Evolutionary conservation across 192 early-diverging fungal genomes (phyloP).

Genomic region (Powellomyces hirtus): DNA sequence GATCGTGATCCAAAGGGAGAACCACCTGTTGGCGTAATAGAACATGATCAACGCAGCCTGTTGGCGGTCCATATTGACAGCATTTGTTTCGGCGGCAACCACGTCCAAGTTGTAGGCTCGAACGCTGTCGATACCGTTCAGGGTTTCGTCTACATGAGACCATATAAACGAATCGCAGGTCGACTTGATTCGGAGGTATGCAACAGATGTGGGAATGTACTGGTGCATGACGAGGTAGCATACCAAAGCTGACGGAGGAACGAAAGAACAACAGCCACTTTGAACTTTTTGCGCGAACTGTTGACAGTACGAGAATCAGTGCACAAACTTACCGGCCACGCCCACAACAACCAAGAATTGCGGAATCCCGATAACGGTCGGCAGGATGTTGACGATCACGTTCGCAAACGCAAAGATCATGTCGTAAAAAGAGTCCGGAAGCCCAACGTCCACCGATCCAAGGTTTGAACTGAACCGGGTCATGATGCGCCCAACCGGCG

Average conservation of each 20-base stretch:
- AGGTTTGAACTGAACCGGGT: slow-evolving; percentile 79
- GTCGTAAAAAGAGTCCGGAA: slow-evolving; percentile 6
- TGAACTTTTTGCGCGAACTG: too few species aligned
- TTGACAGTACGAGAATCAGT: too few species aligned
- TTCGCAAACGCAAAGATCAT: slow-evolving; percentile 9
- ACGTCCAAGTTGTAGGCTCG: not conserved
- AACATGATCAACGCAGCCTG: slow-evolving; percentile 11
- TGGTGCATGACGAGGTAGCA: slow-evolving; percentile 29
- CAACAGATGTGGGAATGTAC: slow-evolving; percentile 74
- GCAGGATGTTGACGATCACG: slow-evolving; percentile 20
- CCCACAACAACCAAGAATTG: not conserved
- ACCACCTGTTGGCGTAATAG: slow-evolving; percentile 27
- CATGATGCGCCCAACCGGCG: slow-evolving; percentile 67
- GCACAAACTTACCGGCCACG: slow-evolving; percentile 7
- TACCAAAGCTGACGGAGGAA: not conserved
- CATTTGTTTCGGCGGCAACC: not conserved
- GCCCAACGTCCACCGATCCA: slow-evolving; percentile 47
- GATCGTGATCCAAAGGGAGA: slow-evolving; percentile 16
- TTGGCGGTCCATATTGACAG: slow-evolving; percentile 4
- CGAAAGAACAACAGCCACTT: slow-evolving; percentile 10
- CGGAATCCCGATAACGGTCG: slow-evolving; percentile 22
- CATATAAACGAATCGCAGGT: slow-evolving; percentile 61
- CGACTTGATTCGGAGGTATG: slow-evolving; percentile 79
- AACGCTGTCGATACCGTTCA: slow-evolving; percentile 9
- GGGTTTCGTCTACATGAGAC: slow-evolving; percentile 20